Percentiles rank a stretch among this genome's conserved stretches.
Evolutionary conservation across 2,329 filamentous ascomycete species (phyloP).

Genomic region (Neonectria coccinea): DNA sequence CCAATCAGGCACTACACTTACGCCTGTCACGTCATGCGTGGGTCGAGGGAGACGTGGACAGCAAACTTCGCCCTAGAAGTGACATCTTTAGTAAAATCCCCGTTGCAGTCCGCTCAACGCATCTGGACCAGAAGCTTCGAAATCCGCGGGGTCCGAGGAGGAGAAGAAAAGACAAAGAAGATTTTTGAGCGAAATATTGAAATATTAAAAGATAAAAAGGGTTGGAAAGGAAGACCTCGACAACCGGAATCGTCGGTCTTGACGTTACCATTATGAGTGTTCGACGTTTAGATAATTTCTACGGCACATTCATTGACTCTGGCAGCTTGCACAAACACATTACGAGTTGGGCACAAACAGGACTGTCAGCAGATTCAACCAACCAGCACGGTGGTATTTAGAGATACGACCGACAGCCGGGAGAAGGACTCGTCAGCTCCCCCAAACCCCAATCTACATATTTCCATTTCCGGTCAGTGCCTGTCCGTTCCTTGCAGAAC

Average conservation of each 20-base stretch:
- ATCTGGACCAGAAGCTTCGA: conserved; percentile 11
- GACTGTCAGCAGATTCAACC: too few species aligned
- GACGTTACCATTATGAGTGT: neutral
- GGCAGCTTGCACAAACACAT: neutral
- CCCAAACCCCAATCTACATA: neutral
- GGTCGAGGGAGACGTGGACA: conserved; percentile 35
- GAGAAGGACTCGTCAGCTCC: conserved; percentile 5
- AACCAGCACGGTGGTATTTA: too few species aligned
- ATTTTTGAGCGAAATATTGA: neutral
- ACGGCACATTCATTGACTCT: neutral
- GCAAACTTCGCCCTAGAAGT: conserved; percentile 2
- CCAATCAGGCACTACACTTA: conserved; percentile 9
- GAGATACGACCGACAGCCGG: neutral
- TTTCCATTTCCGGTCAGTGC: conserved; percentile 1
- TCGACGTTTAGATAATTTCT: neutral
- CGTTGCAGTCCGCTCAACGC: neutral
- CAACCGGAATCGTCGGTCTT: neutral
- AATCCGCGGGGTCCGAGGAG: neutral
- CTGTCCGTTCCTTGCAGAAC: conserved; percentile 7
- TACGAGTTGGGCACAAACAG: too few species aligned
- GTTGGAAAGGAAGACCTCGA: neutral
- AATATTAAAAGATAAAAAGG: neutral
- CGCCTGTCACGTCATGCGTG: conserved; percentile 32
- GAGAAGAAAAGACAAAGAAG: too few species aligned
- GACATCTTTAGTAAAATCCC: neutral